phyloP scores from a whole-genome alignment of 331 rosid species.

The Telfairia occidentalis region DNA sequence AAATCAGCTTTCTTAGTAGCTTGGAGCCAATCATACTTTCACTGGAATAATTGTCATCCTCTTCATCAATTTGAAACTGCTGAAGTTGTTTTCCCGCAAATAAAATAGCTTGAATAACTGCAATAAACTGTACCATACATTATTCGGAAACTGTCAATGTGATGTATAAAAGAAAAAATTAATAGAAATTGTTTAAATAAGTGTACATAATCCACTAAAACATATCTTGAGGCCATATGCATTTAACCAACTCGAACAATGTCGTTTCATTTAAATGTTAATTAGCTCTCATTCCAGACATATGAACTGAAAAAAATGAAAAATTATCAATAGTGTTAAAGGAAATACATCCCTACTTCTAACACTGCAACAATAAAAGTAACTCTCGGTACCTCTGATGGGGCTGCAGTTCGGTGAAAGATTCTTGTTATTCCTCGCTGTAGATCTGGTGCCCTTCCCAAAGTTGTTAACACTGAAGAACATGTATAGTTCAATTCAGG shows the following conservation, averaged over 20 bases:
- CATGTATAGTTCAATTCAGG: constrained; percentile 44
- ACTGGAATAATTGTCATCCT: constrained; percentile 17
- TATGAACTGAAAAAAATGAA: background rate
- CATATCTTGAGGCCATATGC: background rate
- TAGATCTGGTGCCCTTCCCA: constrained; percentile 68
- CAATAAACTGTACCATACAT: constrained; percentile 45
- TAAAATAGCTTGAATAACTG: constrained; percentile 71
- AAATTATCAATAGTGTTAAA: background rate
- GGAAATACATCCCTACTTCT: background rate
- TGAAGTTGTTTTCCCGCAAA: constrained; percentile 78
- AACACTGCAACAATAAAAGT: constrained; percentile 14
- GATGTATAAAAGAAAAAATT: background rate
- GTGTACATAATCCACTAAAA: background rate
- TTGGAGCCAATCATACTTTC: constrained; percentile 29
- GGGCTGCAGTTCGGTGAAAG: constrained; percentile 70
- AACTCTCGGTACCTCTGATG: constrained; percentile 59
- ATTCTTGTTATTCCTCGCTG: constrained; percentile 92
- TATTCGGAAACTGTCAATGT: constrained; percentile 14
- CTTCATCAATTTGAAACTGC: constrained; percentile 46
- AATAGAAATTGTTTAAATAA: constrained; percentile 3
- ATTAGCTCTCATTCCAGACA: background rate
- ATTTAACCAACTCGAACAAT: too few species aligned
- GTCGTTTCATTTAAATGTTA: background rate
- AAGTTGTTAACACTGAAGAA: constrained; percentile 52
- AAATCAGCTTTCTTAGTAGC: constrained; percentile 56